These are phyloP conservation scores for Steccherinum ochraceum DNA, from an alignment of 768 basidiomycete species.

Conservation along the genomic window DNA sequence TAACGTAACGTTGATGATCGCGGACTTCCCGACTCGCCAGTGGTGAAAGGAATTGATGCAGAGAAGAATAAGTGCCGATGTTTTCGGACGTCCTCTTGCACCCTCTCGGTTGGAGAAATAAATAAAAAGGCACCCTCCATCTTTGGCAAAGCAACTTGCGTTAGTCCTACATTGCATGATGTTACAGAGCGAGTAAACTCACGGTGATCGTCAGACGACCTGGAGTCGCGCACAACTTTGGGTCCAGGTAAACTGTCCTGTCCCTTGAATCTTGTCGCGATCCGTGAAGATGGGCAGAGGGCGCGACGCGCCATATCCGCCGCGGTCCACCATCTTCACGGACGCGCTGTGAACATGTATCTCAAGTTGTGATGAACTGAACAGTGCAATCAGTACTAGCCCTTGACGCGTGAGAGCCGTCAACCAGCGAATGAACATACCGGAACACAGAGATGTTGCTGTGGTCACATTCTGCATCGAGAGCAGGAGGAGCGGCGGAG, in stretches of 20 bases:
- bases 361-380: slow-evolving; percentile 37
- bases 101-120: slow-evolving; percentile 19
- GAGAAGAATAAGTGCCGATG: slow-evolving; percentile 24
- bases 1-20: slow-evolving; percentile 15
- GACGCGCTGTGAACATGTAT: slow-evolving; percentile 58
- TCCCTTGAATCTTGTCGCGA: slow-evolving; percentile 54
- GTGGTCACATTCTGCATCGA: slow-evolving; percentile 7
- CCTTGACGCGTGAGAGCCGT: not conserved
- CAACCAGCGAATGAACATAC: slow-evolving; percentile 9
- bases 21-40: slow-evolving; percentile 16
- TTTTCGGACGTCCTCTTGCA: slow-evolving; percentile 10
- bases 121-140: slow-evolving; percentile 59
- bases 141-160: slow-evolving; percentile 27
- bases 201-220: slow-evolving; percentile 59
- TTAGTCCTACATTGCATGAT: not conserved
- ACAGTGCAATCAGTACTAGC: slow-evolving; percentile 1
- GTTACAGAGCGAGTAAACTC: slow-evolving; percentile 15
- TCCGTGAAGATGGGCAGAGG: slow-evolving; percentile 50
- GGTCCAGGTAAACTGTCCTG: slow-evolving; percentile 49
- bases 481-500: not conserved
- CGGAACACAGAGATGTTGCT: slow-evolving; percentile 22
- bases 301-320: slow-evolving; percentile 19
- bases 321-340: slow-evolving; percentile 37
- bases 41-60: slow-evolving; percentile 14
- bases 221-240: slow-evolving; percentile 36